These are phyloP conservation scores for Lasiosphaeria ovina DNA, from an alignment of 495 filamentous ascomycete genomes.

Conservation along the genomic window DNA sequence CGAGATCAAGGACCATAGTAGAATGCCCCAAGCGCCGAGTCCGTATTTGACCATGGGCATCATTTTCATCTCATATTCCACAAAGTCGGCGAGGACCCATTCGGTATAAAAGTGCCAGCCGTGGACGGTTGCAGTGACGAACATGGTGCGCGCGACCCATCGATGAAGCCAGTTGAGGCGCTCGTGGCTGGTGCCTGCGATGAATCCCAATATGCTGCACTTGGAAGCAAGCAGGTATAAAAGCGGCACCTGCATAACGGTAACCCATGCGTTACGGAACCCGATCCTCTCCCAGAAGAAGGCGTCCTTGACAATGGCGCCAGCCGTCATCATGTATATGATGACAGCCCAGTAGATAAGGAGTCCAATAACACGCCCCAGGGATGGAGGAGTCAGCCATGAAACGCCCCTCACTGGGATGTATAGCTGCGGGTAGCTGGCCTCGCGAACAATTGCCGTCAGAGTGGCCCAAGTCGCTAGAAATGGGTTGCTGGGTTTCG, in stretches of 20 bases:
- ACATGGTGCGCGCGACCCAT: constrained; percentile 73
- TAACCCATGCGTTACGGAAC: constrained; percentile 73
- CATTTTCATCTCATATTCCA: constrained; percentile 58
- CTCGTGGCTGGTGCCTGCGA: constrained; percentile 70
- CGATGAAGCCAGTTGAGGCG: constrained; percentile 82
- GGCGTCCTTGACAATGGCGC: constrained; percentile 40
- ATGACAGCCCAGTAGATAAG: constrained; percentile 56
- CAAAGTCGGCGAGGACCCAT: constrained; percentile 65
- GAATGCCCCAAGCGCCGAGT: constrained; percentile 68
- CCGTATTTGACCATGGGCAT: constrained; percentile 67
- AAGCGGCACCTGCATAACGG: constrained; percentile 77
- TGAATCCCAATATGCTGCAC: constrained; percentile 66
- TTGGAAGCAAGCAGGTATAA: constrained; percentile 79
- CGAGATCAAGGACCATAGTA: constrained; percentile 69
- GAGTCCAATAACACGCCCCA: constrained; percentile 55
- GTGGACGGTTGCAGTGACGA: constrained; percentile 73
- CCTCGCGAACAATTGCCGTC: constrained; percentile 66
- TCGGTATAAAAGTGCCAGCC: constrained; percentile 67
- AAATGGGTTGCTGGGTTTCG: constrained; percentile 60
- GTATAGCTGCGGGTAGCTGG: constrained; percentile 61
- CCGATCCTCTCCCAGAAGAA: constrained; percentile 67
- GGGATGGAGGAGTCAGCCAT: constrained; percentile 54
- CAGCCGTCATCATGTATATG: constrained; percentile 54
- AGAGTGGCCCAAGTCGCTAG: constrained; percentile 60
- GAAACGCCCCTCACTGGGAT: constrained; percentile 47